These are phyloP conservation scores for Malus sylvestris DNA, from an alignment of 306 rosid genomes.

Conservation along the genomic window DNA sequence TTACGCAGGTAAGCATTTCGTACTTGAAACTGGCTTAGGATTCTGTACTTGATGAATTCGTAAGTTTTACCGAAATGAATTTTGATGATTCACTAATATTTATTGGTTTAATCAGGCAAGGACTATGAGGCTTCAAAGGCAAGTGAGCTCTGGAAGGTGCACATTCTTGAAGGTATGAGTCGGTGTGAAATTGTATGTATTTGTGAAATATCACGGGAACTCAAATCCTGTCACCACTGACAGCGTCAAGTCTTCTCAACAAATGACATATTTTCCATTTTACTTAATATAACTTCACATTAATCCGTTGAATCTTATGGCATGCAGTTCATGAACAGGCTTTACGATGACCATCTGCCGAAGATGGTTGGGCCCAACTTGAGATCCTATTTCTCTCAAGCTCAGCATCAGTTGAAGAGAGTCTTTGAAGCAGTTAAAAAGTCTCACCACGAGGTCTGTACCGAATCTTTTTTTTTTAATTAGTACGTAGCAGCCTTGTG, in stretches of 20 bases:
- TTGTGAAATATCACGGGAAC: background rate
- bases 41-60: background rate
- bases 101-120: conserved; percentile 32
- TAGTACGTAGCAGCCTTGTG: background rate
- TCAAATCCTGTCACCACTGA: background rate
- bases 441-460: conserved; percentile 77
- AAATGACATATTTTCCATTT: background rate
- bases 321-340: conserved; percentile 40
- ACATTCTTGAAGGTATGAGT: conserved; percentile 51
- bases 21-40: background rate
- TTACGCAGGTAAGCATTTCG: conserved; percentile 41
- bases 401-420: conserved; percentile 41
- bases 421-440: conserved; percentile 33
- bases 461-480: conserved; percentile 4
- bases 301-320: conserved; percentile 9
- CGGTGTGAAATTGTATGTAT: background rate
- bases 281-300: conserved; percentile 4
- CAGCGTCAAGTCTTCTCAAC: background rate
- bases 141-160: conserved; percentile 41
- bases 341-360: conserved; percentile 29
- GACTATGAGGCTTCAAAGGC: conserved; percentile 40
- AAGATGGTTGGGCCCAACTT: conserved; percentile 14
- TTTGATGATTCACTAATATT: conserved; percentile 14
- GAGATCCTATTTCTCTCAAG: conserved; percentile 38
- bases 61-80: background rate